These are phyloP conservation scores for Zygoascus bituminiphila DNA, from an alignment of 805 yeast genomes.

Conservation along the genomic window DNA sequence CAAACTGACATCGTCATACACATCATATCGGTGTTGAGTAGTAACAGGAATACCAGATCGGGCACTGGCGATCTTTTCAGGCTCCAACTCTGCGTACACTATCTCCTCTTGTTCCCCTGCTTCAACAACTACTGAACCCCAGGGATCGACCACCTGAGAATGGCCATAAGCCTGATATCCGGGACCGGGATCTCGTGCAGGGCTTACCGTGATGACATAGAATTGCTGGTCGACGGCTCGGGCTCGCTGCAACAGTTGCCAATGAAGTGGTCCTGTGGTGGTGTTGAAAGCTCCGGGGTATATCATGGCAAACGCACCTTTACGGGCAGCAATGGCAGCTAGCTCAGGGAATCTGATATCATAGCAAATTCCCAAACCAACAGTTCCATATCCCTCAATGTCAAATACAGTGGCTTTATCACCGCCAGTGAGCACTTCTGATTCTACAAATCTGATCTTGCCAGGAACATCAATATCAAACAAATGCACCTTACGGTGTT, in stretches of 20 bases:
- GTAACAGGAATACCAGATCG: conserved; percentile 64
- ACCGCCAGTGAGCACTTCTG: conserved; percentile 68
- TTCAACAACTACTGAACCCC: conserved; percentile 72
- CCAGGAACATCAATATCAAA: conserved; percentile 91
- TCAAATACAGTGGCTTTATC: conserved; percentile 70
- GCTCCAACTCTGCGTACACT: conserved; percentile 65
- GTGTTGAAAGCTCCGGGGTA: conserved; percentile 92
- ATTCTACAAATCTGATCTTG: conserved; percentile 82
- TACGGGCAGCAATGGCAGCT: conserved; percentile 54
- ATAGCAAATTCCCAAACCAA: conserved; percentile 85
- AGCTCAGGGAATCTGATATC: conserved; percentile 90
- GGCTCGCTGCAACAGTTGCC: conserved; percentile 72
- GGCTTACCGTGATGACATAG: conserved; percentile 81
- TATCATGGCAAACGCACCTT: conserved; percentile 60
- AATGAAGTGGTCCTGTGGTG: conserved; percentile 88
- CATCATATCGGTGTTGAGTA: conserved; percentile 63
- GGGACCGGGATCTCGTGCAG: conserved; percentile 79
- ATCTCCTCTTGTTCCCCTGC: conserved; percentile 76
- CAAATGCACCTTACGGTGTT: conserved; percentile 83
- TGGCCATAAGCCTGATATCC: conserved; percentile 84
- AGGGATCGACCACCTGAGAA: conserved; percentile 77
- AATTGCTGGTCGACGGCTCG: conserved; percentile 87
- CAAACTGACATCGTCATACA: conserved; percentile 39
- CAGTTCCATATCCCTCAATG: conserved; percentile 53
- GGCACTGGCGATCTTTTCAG: conserved; percentile 45